Percentiles rank a stretch among this genome's conserved stretches.
phyloP scores from a whole-genome alignment of 164 flowering plant genomes.

The Magnolia changhungtana region DNA sequence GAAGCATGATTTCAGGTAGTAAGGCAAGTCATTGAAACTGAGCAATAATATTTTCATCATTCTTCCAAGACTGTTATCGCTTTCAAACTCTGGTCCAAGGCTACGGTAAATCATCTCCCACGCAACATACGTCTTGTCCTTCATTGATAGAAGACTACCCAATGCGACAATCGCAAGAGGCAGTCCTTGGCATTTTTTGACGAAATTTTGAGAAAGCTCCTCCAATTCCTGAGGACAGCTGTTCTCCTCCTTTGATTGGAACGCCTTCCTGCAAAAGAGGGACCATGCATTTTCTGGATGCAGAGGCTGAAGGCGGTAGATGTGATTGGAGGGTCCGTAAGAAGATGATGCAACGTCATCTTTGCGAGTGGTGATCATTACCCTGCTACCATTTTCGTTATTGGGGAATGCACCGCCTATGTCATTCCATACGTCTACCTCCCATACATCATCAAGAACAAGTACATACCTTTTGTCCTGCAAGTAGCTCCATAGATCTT shows the following conservation, averaged over 20 bases:
- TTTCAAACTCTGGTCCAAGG: too few species aligned
- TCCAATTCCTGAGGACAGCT: neutral
- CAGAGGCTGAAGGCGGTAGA: neutral
- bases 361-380: conserved; percentile 35
- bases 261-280: conserved; percentile 24
- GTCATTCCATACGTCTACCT: conserved; percentile 17
- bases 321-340: too few species aligned
- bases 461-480: conserved; percentile 16
- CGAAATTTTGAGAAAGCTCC: conserved; percentile 5
- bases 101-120: too few species aligned
- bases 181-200: conserved; percentile 16
- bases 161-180: conserved; percentile 22
- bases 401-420: conserved; percentile 26
- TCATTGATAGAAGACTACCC: conserved; percentile 15
- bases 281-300: conserved; percentile 28
- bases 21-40: too few species aligned
- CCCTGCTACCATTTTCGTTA: conserved; percentile 21
- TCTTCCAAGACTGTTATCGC: too few species aligned
- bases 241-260: neutral
- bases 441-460: conserved; percentile 44
- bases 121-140: too few species aligned
- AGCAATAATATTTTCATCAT: too few species aligned
- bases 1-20: too few species aligned
- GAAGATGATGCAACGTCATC: neutral
- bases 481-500: neutral